A percentile compares a stretch with the other conserved stretches of the same genome.
These are phyloP conservation scores for Suillus tomentosus DNA, from an alignment of 768 basidiomycete genomes.

Conservation along the genomic window DNA sequence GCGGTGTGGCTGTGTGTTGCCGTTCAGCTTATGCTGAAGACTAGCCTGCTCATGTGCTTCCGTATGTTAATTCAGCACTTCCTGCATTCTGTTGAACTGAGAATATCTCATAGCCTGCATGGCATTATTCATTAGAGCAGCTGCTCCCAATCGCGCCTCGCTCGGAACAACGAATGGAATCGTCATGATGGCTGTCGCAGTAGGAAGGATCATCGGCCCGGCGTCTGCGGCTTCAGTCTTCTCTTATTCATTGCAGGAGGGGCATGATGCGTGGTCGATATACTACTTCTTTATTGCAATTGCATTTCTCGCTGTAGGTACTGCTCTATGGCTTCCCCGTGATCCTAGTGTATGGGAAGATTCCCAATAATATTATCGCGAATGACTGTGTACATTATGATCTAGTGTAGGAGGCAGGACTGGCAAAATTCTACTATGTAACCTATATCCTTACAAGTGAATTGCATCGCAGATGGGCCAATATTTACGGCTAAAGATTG, in stretches of 20 bases:
- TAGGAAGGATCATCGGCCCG: not conserved
- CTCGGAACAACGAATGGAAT: not conserved
- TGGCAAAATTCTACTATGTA: too few species aligned
- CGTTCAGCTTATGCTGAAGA: constrained; percentile 43
- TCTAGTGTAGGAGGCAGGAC: too few species aligned
- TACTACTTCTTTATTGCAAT: not conserved
- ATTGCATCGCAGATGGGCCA: too few species aligned
- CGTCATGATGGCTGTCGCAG: not conserved
- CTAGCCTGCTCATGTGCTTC: not conserved
- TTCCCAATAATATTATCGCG: not conserved
- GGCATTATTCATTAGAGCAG: not conserved
- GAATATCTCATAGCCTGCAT: not conserved
- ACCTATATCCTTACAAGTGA: too few species aligned
- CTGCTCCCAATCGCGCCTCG: not conserved
- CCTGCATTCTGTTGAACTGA: not conserved
- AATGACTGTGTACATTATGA: not conserved
- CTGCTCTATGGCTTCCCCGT: not conserved
- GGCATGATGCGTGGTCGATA: not conserved
- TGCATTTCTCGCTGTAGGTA: not conserved
- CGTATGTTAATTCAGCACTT: not conserved
- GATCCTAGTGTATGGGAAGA: not conserved
- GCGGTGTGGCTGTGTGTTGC: constrained; percentile 52
- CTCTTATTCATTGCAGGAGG: not conserved
- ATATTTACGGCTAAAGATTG: too few species aligned
- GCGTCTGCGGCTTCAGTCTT: not conserved